Evolutionary conservation across 1,139 yeast species (phyloP).

Genomic region (Pichia sp.): DNA sequence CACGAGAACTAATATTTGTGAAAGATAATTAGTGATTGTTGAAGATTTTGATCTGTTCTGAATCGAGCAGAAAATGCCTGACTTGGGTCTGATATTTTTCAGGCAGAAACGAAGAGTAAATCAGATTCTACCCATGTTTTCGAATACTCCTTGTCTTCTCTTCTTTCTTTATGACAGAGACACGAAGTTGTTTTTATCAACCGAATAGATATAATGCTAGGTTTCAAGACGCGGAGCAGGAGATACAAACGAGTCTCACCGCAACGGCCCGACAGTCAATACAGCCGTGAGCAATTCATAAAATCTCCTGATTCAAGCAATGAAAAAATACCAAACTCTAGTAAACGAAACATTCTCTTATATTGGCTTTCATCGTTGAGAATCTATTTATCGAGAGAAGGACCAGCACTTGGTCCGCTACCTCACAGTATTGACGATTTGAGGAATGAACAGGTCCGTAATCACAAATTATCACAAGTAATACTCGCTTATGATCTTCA

Average conservation of each 20-base stretch:
- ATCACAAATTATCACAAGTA: neutral
- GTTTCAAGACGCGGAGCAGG: neutral
- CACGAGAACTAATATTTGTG: too few relatives aligned
- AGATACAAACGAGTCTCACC: neutral
- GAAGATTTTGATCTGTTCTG: neutral
- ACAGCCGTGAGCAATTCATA: neutral
- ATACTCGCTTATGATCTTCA: conserved; percentile 2
- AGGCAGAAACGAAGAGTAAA: too few relatives aligned
- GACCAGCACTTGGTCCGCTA: neutral
- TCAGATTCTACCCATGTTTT: too few relatives aligned
- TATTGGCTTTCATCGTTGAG: neutral
- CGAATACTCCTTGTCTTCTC: too few relatives aligned
- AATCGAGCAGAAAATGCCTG: neutral
- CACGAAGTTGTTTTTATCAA: too few relatives aligned
- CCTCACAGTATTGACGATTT: neutral
- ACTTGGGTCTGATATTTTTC: too few relatives aligned
- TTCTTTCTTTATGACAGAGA: too few relatives aligned
- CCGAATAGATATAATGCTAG: too few relatives aligned
- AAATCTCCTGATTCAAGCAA: neutral
- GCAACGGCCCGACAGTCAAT: neutral
- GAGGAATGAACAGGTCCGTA: neutral
- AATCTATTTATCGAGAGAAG: neutral
- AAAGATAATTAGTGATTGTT: too few relatives aligned
- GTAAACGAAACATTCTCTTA: neutral
- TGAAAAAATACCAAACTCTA: neutral